Evolutionary conservation across 768 basidiomycete genomes (phyloP).

Genomic region (Mycena epipterygia): DNA sequence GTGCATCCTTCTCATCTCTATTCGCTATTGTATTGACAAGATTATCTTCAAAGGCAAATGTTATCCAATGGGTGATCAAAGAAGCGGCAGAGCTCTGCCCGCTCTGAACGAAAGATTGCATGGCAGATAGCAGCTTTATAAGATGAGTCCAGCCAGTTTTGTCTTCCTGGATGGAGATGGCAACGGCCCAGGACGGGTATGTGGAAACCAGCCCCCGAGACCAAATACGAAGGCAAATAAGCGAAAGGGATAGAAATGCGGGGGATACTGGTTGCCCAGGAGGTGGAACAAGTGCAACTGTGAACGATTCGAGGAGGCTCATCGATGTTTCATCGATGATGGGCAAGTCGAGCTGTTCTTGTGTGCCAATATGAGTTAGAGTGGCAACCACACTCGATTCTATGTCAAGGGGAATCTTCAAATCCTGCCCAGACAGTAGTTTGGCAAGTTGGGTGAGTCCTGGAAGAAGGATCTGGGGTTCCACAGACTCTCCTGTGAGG

Average conservation of each 20-base stretch:
- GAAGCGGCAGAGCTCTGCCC: background rate
- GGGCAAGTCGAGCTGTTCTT: background rate
- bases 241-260: background rate
- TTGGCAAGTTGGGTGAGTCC: conserved; percentile 1
- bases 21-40: background rate
- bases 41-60: background rate
- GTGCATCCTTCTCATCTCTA: background rate
- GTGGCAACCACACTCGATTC: background rate
- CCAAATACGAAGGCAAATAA: conserved; percentile 3
- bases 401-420: background rate
- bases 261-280: background rate
- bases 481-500: background rate
- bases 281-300: background rate
- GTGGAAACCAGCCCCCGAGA: no score
- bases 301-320: conserved; percentile 5
- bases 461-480: background rate
- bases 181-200: no score
- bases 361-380: background rate
- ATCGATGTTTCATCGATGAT: background rate
- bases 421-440: background rate
- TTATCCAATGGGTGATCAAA: conserved; percentile 3
- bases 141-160: background rate
- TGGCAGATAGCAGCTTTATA: background rate
- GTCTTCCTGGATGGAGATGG: no score
- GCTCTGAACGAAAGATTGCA: background rate